These are phyloP conservation scores for Beauveria rudraprayagi DNA, from an alignment of 2,329 filamentous ascomycete species.

Conservation along the genomic window DNA sequence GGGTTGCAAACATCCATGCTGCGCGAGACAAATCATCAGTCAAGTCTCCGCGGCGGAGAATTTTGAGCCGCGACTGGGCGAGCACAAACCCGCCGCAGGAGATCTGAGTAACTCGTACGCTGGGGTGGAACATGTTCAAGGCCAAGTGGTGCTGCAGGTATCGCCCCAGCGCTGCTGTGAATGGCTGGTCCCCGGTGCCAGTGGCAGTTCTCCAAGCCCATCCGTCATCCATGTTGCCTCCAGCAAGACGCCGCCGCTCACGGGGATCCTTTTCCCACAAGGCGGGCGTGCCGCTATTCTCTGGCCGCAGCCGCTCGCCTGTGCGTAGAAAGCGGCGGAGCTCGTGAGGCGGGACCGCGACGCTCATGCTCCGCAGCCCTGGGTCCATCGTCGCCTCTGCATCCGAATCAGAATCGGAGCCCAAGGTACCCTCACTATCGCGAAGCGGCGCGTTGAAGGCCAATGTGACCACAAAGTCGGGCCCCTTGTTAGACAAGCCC, in stretches of 20 bases:
- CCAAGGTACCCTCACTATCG: constrained; percentile 7
- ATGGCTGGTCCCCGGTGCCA: constrained; percentile 26
- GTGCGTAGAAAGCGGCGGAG: constrained; percentile 36
- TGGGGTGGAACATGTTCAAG: constrained; percentile 46
- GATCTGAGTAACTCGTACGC: constrained; percentile 44
- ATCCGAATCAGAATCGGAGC: constrained; percentile 14
- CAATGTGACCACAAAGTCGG: constrained; percentile 43
- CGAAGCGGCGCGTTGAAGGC: constrained; percentile 38
- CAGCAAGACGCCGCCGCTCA: constrained; percentile 38
- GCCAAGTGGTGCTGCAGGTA: constrained; percentile 47
- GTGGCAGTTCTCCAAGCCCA: constrained; percentile 39
- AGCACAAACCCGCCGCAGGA: constrained; percentile 49
- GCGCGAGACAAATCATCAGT: constrained; percentile 25
- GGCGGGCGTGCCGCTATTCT: constrained; percentile 6
- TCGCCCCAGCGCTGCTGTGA: constrained; percentile 40
- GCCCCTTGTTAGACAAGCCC: constrained; percentile 26
- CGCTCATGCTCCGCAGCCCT: constrained; percentile 38
- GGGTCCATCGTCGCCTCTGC: constrained; percentile 14
- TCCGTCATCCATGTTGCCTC: constrained; percentile 41
- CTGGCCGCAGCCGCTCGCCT: constrained; percentile 23
- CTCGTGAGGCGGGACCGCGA: constrained; percentile 43
- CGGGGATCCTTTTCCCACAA: constrained; percentile 26
- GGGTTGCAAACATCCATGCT: constrained; percentile 31
- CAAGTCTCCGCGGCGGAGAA: constrained; percentile 26
- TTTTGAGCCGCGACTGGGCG: constrained; percentile 44